Evolutionary conservation across 2,329 filamentous ascomycete genomes (phyloP).

Genomic region (Nannizziopsis arthrosporioides): DNA sequence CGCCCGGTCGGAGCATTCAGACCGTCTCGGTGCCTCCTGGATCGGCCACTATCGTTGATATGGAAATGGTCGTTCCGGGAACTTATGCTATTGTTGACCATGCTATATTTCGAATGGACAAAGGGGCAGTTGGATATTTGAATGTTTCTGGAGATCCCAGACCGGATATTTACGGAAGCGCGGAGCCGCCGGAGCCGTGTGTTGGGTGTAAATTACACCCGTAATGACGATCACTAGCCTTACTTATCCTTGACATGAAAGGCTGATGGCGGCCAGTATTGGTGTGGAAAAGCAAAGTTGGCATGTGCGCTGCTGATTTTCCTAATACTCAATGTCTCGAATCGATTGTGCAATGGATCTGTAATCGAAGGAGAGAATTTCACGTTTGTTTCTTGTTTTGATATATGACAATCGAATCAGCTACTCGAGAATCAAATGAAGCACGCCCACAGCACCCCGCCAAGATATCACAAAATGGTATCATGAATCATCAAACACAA

Average conservation of each 20-base stretch:
- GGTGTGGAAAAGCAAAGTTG: too few relatives aligned
- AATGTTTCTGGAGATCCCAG: conserved; percentile 24
- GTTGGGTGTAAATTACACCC: conserved; percentile 26
- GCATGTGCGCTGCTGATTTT: too few relatives aligned
- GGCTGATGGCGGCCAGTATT: too few relatives aligned
- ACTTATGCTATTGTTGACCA: conserved; percentile 28
- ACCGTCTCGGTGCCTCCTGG: conserved; percentile 24
- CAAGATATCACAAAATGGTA: neutral
- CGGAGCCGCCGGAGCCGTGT: conserved; percentile 21
- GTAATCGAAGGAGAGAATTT: too few relatives aligned
- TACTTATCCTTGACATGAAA: too few relatives aligned
- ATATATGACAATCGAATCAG: too few relatives aligned
- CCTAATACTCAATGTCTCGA: too few relatives aligned
- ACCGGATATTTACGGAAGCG: conserved; percentile 22
- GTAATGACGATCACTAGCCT: conserved; percentile 10
- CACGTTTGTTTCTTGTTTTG: neutral
- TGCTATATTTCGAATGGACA: conserved; percentile 27
- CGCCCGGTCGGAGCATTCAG: conserved; percentile 20
- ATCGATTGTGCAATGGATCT: too few relatives aligned
- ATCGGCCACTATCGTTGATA: conserved; percentile 22
- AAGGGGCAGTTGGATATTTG: conserved; percentile 27
- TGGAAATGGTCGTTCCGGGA: conserved; percentile 25
- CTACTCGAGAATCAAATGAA: too few relatives aligned
- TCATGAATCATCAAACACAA: neutral
- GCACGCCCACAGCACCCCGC: too few relatives aligned